These are phyloP conservation scores for Telopea speciosissima DNA, from an alignment of 177 flowering plant species.

Conservation along the genomic window DNA sequence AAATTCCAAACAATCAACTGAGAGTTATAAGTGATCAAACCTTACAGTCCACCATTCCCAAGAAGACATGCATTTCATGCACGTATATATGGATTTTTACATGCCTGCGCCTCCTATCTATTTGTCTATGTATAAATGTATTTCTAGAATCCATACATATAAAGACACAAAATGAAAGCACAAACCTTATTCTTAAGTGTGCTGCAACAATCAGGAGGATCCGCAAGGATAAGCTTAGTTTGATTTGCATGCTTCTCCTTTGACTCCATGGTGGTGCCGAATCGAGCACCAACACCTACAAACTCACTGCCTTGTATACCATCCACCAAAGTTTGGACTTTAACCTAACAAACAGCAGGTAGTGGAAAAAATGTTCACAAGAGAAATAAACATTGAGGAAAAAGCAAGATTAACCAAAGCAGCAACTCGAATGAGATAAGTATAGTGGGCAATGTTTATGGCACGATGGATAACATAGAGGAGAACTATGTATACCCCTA, in stretches of 20 bases:
- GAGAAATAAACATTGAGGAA: neutral
- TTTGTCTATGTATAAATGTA: too few species aligned
- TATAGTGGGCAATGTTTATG: too few species aligned
- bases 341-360: constrained; percentile 46
- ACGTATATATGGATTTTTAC: neutral
- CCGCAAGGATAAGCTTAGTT: constrained; percentile 50
- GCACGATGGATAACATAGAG: too few species aligned
- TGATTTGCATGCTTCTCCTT: constrained; percentile 92
- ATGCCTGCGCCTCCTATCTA: neutral
- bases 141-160: neutral
- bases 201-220: constrained; percentile 84
- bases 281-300: constrained; percentile 98
- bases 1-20: neutral
- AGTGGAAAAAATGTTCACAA: neutral
- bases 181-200: constrained; percentile 65
- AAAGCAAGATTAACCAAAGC: neutral
- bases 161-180: neutral
- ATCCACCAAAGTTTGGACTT: constrained; percentile 86
- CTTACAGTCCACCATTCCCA: neutral
- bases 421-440: neutral
- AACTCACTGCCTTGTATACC: constrained; percentile 55
- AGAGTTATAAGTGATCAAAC: neutral
- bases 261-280: constrained; percentile 80
- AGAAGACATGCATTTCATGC: neutral
- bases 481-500: too few species aligned